phyloP scores from a whole-genome alignment of 2,329 filamentous ascomycete species.

The Alternaria panax region DNA sequence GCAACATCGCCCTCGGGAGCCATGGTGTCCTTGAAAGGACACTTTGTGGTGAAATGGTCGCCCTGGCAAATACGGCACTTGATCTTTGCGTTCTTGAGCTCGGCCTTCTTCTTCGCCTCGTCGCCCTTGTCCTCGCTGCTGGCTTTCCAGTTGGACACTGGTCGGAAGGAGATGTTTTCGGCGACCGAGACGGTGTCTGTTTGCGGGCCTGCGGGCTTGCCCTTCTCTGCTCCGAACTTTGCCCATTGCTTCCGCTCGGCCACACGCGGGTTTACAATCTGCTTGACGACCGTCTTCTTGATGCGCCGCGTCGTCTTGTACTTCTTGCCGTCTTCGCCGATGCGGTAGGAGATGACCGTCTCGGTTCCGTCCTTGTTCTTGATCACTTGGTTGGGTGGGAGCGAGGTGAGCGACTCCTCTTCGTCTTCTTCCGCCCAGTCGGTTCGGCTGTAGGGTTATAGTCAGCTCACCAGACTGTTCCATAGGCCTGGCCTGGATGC shows the following conservation, averaged over 20 bases:
- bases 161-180: conserved; percentile 98
- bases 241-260: conserved; percentile 91
- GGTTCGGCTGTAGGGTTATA: conserved; percentile 57
- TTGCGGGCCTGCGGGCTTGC: conserved; percentile 82
- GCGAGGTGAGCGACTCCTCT: conserved; percentile 74
- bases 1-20: conserved; percentile 71
- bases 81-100: conserved; percentile 98
- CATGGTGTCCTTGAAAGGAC: conserved; percentile 99
- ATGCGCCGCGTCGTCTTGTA: conserved; percentile 97
- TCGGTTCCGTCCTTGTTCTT: conserved; percentile 99
- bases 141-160: conserved; percentile 91
- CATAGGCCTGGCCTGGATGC: neutral
- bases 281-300: conserved; percentile 88
- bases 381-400: conserved; percentile 85
- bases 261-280: conserved; percentile 94
- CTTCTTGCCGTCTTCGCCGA: conserved; percentile 93
- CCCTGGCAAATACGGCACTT: conserved; percentile 99
- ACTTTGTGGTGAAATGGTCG: conserved; percentile 98
- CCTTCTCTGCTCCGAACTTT: conserved; percentile 92
- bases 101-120: conserved; percentile 72
- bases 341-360: conserved; percentile 87
- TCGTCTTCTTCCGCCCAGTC: conserved; percentile 95
- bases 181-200: conserved; percentile 90
- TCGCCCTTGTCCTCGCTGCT: conserved; percentile 79
- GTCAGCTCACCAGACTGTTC: conserved; percentile 12